phyloP scores from a whole-genome alignment of 2,329 filamentous ascomycete species.

The Cercospora canescens region DNA sequence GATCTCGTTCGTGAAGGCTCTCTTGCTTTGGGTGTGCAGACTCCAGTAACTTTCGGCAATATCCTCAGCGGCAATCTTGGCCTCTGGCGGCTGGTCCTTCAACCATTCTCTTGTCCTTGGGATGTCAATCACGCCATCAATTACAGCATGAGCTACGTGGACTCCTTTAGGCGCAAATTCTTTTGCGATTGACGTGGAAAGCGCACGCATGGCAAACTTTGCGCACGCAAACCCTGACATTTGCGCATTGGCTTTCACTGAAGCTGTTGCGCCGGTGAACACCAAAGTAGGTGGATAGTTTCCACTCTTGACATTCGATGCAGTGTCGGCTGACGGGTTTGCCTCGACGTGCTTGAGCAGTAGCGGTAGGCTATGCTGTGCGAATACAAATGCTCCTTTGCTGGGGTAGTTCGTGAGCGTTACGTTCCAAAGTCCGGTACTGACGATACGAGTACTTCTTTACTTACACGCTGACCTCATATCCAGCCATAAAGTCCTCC shows the following conservation, averaged over 20 bases:
- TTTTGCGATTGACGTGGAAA: slow-evolving; percentile 73
- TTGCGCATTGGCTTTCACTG: slow-evolving; percentile 67
- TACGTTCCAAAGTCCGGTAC: background rate
- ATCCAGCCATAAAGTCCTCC: slow-evolving; percentile 56
- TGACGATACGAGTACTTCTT: background rate
- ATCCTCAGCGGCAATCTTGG: slow-evolving; percentile 75
- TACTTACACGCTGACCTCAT: slow-evolving; percentile 52
- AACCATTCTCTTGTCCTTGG: slow-evolving; percentile 65
- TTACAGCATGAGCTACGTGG: slow-evolving; percentile 76
- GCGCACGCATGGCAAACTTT: slow-evolving; percentile 75
- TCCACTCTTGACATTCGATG: slow-evolving; percentile 35
- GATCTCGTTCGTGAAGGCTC: slow-evolving; percentile 78
- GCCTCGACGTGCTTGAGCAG: slow-evolving; percentile 61
- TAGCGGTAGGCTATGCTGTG: slow-evolving; percentile 68
- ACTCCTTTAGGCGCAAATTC: slow-evolving; percentile 85
- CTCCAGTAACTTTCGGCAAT: slow-evolving; percentile 88
- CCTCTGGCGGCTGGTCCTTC: slow-evolving; percentile 58
- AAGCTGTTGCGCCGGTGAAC: slow-evolving; percentile 85
- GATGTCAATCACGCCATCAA: slow-evolving; percentile 80
- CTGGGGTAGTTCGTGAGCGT: slow-evolving; percentile 37
- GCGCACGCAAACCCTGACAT: slow-evolving; percentile 73
- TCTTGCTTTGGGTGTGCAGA: slow-evolving; percentile 76
- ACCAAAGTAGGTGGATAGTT: slow-evolving; percentile 75
- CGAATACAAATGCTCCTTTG: slow-evolving; percentile 73
- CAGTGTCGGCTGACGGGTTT: slow-evolving; percentile 3